phyloP scores from a whole-genome alignment of 176 grass and related monocot genomes.

The Themeda triandra region DNA sequence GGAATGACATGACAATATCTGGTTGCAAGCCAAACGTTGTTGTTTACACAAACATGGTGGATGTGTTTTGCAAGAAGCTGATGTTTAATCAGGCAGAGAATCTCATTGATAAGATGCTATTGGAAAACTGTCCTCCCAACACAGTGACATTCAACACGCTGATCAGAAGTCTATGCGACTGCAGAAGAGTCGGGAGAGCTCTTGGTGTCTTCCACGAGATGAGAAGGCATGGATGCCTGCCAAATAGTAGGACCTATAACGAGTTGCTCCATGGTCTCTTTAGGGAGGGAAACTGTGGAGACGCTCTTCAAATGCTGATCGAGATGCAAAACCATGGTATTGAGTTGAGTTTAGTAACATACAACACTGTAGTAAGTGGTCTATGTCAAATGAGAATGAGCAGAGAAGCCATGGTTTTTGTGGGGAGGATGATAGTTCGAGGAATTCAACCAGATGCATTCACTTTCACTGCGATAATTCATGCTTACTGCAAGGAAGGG shows the following conservation, averaged over 20 bases:
- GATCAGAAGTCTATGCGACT: constrained; percentile 67
- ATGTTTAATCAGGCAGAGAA: constrained; percentile 77
- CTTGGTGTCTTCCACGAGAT: constrained; percentile 58
- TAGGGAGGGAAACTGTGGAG: constrained; percentile 42
- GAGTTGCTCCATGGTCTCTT: constrained; percentile 71
- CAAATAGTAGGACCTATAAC: constrained; percentile 67
- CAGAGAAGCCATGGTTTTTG: constrained; percentile 54
- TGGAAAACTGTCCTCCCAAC: constrained; percentile 66
- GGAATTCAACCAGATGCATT: constrained; percentile 63
- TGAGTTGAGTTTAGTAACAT: constrained; percentile 48
- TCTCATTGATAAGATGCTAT: constrained; percentile 56
- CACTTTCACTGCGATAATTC: constrained; percentile 66
- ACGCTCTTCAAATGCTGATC: constrained; percentile 45
- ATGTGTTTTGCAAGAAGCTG: constrained; percentile 60
- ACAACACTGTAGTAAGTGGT: constrained; percentile 72
- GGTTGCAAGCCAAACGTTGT: constrained; percentile 81
- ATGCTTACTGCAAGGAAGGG: constrained; percentile 74
- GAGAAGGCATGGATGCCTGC: constrained; percentile 47
- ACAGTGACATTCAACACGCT: constrained; percentile 72
- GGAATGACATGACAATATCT: constrained; percentile 57
- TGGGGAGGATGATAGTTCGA: constrained; percentile 64
- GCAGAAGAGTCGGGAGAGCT: constrained; percentile 50
- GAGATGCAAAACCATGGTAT: constrained; percentile 52
- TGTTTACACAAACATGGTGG: constrained; percentile 79
- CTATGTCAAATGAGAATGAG: constrained; percentile 46